These are phyloP conservation scores for Scheffersomyces illinoinensis DNA, from an alignment of 1,139 yeast genomes.

Conservation along the genomic window DNA sequence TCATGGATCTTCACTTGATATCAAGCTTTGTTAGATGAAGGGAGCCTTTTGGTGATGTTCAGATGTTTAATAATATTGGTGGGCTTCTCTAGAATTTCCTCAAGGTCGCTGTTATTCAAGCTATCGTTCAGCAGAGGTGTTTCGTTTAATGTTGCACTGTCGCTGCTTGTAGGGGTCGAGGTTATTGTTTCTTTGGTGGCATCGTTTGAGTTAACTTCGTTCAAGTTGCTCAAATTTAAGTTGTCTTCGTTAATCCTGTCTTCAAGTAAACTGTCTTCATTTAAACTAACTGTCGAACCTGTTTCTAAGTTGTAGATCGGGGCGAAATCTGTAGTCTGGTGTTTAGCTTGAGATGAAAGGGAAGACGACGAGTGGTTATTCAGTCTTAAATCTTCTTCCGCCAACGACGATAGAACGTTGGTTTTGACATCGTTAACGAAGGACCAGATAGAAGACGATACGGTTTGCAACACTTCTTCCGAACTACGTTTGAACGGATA, in stretches of 20 bases:
- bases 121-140: conserved; percentile 2
- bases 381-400: conserved; percentile 23
- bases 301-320: conserved; percentile 28
- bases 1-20: not conserved
- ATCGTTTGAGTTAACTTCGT: not conserved
- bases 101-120: conserved; percentile 15
- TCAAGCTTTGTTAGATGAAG: not conserved
- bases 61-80: not conserved
- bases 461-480: conserved; percentile 44
- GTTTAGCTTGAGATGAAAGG: not conserved
- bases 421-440: conserved; percentile 46
- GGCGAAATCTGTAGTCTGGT: conserved; percentile 5
- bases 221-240: not conserved
- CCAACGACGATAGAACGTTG: conserved; percentile 38
- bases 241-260: not conserved
- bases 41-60: not conserved
- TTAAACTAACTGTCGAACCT: conserved; percentile 26
- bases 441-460: conserved; percentile 46
- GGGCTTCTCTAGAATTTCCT: conserved; percentile 5
- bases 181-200: not conserved
- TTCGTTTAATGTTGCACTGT: not conserved
- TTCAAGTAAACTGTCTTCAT: conserved; percentile 5
- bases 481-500: not conserved
- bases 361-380: not conserved
- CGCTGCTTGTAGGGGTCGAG: not conserved